Base-by-base conservation (phyloP, 768 basidiomycete species). In the Mycena olivaceomarginata region DNA sequence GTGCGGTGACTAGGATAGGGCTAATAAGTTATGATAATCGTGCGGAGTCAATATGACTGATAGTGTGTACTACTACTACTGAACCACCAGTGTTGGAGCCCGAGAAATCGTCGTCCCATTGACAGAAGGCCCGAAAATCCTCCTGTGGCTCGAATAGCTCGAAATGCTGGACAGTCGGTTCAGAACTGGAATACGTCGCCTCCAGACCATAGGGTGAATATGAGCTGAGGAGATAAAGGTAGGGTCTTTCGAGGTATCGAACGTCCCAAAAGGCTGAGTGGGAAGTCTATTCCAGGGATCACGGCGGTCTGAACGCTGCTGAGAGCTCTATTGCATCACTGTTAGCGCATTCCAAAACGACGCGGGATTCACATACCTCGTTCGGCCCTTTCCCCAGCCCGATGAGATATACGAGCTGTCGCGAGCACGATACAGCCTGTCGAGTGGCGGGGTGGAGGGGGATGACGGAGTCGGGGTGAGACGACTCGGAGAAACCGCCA, bases 91-190 rank as follows among this genome's bases (percentile, higher is more conserved):
- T 41, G 13, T n/a, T 8, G 1, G 57, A 46, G 3, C 25, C 56
- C 48, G 64, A 72, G 53, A 77, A 77, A 63, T 77, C 76, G 10
- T 62, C 6, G 40, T 77, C 62, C 76, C 76, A 77, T 51, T 68
- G 16, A 40, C 76, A 77, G 40, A 72, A 43, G 41, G 56, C 9
- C 22, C 41, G 66, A 48, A 72, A 68, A 62, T 72, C 76, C 25
- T 37, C 64, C 2, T 39, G 31, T 5, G 40, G 69, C 16, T 75
- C 60, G 40, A 40, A 57, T n/a, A 16, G 11, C n/a, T 11, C 25
- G 20, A 25, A 9, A 1, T 13, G 4, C 12, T 7, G 20, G 16
- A 20, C 15, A 1, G 15, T 8, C 12, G 48, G 43, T 22, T 43
- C 63, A 53, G n/a, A 66, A 20, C 15, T 31, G 15, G 56, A 56